Conservation (phyloP, 768 basidiomycete species). For the Mycena polygramma region DNA sequence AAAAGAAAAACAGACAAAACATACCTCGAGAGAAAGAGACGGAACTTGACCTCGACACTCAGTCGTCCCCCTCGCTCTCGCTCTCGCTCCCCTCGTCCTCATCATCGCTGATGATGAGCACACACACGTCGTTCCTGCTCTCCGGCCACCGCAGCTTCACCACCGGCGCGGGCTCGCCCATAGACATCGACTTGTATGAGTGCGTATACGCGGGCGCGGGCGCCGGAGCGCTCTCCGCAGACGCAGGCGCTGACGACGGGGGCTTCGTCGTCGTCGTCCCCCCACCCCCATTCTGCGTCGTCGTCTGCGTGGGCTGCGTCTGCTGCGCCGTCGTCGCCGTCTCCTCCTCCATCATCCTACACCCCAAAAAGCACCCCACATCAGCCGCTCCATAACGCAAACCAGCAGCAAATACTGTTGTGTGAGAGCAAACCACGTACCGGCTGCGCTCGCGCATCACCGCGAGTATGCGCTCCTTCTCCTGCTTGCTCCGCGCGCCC, state of each 20-base stretch:
- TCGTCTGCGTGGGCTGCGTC: neutral
- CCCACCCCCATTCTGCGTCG: neutral
- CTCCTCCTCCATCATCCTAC: slow-evolving; percentile 55
- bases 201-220: neutral
- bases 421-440: slow-evolving; percentile 54
- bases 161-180: slow-evolving; percentile 31
- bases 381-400: slow-evolving; percentile 38
- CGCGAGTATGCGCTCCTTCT: slow-evolving; percentile 61
- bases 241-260: neutral
- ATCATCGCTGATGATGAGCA: slow-evolving; percentile 66
- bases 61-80: slow-evolving; percentile 31
- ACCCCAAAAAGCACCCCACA: slow-evolving; percentile 33
- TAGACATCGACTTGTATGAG: neutral
- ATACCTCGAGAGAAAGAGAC: slow-evolving; percentile 5
- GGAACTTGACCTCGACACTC: neutral
- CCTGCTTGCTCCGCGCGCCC: slow-evolving; percentile 62
- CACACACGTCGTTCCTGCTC: slow-evolving; percentile 53
- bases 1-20: slow-evolving; percentile 11
- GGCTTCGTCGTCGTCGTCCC: neutral
- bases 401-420: neutral
- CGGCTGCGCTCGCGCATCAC: slow-evolving; percentile 64
- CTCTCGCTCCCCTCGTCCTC: slow-evolving; percentile 52
- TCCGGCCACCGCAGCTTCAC: slow-evolving; percentile 60
- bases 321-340: slow-evolving; percentile 22
- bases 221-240: neutral